Conservation (phyloP, 345 rosid species). For the Eucalyptus polybractea region DNA sequence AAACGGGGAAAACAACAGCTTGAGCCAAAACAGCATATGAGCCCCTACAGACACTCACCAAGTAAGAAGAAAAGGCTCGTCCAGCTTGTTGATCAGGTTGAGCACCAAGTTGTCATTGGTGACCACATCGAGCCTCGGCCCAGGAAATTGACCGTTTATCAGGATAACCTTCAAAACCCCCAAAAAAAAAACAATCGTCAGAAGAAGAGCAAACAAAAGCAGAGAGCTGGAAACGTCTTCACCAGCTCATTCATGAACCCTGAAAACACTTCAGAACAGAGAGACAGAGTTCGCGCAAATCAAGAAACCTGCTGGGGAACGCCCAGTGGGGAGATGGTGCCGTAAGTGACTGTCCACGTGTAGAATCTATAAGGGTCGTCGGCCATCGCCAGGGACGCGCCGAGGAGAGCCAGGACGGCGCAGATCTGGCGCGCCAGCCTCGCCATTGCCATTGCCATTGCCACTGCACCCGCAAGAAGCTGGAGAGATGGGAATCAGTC, state of each 20-base stretch:
- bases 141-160: constrained; percentile 95
- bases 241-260: not conserved
- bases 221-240: not conserved
- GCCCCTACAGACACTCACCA: constrained; percentile 23
- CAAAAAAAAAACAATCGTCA: not conserved
- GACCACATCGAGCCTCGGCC: constrained; percentile 86
- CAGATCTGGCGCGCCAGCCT: not conserved
- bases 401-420: constrained; percentile 26
- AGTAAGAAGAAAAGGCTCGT: constrained; percentile 87
- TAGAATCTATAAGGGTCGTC: constrained; percentile 73
- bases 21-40: not conserved
- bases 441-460: not conserved
- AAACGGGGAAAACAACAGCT: not conserved
- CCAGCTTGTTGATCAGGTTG: constrained; percentile 87
- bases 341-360: constrained; percentile 91
- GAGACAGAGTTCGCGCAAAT: not conserved
- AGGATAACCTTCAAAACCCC: constrained; percentile 57
- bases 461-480: not conserved
- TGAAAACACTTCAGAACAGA: not conserved
- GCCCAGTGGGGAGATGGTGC: constrained; percentile 66
- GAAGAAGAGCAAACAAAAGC: not conserved
- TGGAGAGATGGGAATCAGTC: not conserved
- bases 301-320: constrained; percentile 73
- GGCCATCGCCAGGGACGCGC: constrained; percentile 33
- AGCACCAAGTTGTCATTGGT: constrained; percentile 88